Base-by-base conservation (phyloP, 495 filamentous ascomycete species). In the Trichoderma orchidacearum region DNA sequence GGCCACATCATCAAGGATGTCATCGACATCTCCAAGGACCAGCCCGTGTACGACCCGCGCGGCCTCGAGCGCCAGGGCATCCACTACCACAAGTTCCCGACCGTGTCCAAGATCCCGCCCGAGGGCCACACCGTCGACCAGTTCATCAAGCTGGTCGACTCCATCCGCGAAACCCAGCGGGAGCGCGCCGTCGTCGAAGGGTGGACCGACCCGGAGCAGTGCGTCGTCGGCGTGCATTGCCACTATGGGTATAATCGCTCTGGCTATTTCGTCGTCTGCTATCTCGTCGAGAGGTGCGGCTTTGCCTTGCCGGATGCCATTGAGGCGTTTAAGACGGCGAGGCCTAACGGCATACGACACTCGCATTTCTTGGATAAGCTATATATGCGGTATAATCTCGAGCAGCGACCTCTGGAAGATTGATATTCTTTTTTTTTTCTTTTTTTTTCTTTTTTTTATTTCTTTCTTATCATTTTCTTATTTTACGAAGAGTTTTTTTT, bases 191-290 rank as follows among this genome's bases (percentile, higher is more conserved):
- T 57, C 15, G 66, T 67, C 27, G 75, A 70, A 5, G 67, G 72
- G 11, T 71, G 64, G 61, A 0, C 41, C 8, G 53, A 55, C 5
- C 67, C 67, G 12, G 66, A 72, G 0, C 62, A 72, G 27, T 68
- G 64, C 8, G 70, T 78, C 13, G 77, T 96, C 50, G 92, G 86
- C 12, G 89, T 95, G 1, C 92, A 97, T 65, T 96, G 92, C 63
- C 92, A 97, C 63, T 96, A 97, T 60, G 92, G 91, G 0, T 95
- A 89, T 72, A 95, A 95, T 64, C 80, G 90, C 31, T 95, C 90
- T 0, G 90, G 92, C 1, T 95, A 91, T 65, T 84, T 96, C 63
- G 83, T 97, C 31, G 84, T 85, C n/a, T 89, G 84, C 62, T 97
- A 97, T 61, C 70, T 96, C 5, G 86, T 97, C 53, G 92, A 97